A percentile compares a stretch with the other conserved stretches of the same genome.
Conservation (phyloP, 441 rosid genomes). For the Aquilaria agallochum region DNA sequence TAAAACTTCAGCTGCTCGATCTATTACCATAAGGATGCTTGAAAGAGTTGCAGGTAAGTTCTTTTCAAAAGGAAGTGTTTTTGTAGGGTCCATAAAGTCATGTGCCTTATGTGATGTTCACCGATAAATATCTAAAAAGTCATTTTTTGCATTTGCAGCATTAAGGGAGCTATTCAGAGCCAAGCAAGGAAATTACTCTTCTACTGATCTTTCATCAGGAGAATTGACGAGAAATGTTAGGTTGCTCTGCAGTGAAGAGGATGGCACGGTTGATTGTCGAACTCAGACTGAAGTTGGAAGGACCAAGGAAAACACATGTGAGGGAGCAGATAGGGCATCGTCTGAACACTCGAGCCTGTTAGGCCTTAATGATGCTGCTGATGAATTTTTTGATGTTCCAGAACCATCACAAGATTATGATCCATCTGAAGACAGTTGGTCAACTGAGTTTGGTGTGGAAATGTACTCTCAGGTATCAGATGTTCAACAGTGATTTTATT, state of each 20-base stretch:
- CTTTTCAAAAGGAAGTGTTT: neutral
- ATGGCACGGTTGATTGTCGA: conserved; percentile 26
- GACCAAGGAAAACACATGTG: conserved; percentile 36
- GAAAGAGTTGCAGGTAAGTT: conserved; percentile 83
- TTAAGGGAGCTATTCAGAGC: conserved; percentile 77
- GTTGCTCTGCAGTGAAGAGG: conserved; percentile 41
- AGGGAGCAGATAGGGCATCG: conserved; percentile 58
- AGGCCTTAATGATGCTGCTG: conserved; percentile 75
- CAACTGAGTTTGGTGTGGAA: conserved; percentile 67
- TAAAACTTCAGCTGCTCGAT: conserved; percentile 62
- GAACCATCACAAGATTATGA: conserved; percentile 66
- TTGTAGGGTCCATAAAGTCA: neutral
- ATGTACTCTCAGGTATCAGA: conserved; percentile 55
- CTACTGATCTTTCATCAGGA: conserved; percentile 63
- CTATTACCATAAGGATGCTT: conserved; percentile 85
- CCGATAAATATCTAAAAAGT: conserved; percentile 6
- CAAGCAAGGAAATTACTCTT: conserved; percentile 54
- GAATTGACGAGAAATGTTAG: conserved; percentile 48
- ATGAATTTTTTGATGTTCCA: conserved; percentile 92
- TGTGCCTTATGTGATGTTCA: conserved; percentile 4
- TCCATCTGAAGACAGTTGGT: conserved; percentile 58
- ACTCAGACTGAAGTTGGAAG: conserved; percentile 32
- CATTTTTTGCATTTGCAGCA: conserved; percentile 45
- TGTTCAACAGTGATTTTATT: conserved; percentile 7
- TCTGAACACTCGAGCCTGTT: conserved; percentile 85